Conservation (phyloP, 345 rosid species). For the Lenwebbia sp. region DNA sequence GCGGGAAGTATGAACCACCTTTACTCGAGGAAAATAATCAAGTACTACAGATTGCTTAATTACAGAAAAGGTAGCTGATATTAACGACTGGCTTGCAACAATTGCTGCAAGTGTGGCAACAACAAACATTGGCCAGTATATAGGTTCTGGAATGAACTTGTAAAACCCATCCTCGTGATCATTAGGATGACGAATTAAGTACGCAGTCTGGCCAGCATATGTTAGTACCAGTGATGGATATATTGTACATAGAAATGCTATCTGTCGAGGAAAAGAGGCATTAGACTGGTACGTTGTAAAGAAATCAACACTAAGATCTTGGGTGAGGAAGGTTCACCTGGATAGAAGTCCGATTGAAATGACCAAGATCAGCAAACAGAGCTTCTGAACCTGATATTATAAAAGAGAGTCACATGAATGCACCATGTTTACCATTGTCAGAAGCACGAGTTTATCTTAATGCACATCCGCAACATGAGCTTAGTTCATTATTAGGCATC, state of each 20-base stretch:
- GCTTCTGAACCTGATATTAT: conserved; percentile 68
- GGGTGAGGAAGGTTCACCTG: conserved; percentile 20
- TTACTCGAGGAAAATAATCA: conserved; percentile 83
- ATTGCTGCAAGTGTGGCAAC: conserved; percentile 65
- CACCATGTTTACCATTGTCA: background rate
- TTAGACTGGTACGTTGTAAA: background rate
- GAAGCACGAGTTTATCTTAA: background rate
- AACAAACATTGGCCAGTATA: conserved; percentile 83
- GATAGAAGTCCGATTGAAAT: conserved; percentile 55
- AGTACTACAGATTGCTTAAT: conserved; percentile 86
- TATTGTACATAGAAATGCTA: conserved; percentile 58
- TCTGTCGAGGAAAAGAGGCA: conserved; percentile 22
- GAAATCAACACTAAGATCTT: background rate
- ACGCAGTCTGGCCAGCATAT: conserved; percentile 87
- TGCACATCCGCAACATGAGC: background rate
- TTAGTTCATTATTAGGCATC: background rate
- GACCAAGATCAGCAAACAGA: conserved; percentile 85
- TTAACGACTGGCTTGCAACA: conserved; percentile 84
- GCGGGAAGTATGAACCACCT: conserved; percentile 75
- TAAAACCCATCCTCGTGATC: conserved; percentile 69
- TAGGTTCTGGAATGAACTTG: conserved; percentile 53
- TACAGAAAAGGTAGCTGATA: conserved; percentile 84
- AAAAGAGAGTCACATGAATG: background rate
- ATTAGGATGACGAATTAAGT: conserved; percentile 53
- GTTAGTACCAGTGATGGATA: conserved; percentile 83